phyloP scores from a whole-genome alignment of 805 yeast species.

The Kazachstania africana region DNA sequence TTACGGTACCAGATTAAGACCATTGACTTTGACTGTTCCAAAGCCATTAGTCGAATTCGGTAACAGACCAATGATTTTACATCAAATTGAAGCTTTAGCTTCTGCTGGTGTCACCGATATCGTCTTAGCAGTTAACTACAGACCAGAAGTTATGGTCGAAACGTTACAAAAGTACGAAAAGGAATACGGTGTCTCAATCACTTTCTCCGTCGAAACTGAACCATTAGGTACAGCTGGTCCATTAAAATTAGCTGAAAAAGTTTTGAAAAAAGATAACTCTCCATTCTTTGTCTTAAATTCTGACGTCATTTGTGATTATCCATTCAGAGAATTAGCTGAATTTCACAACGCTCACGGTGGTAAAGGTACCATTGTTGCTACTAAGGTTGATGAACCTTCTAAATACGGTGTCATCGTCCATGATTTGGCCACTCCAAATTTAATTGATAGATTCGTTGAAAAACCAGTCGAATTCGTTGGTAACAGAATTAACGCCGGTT shows the following conservation, averaged over 20 bases:
- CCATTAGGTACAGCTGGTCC: conserved; percentile 99
- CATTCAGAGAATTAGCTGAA: conserved; percentile 80
- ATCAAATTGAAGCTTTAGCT: conserved; percentile 96
- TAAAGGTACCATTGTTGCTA: conserved; percentile 96
- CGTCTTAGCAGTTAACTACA: conserved; percentile 96
- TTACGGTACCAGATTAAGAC: conserved; percentile 99
- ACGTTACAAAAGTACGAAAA: conserved; percentile 89
- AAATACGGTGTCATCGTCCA: conserved; percentile 99
- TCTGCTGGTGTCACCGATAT: conserved; percentile 98
- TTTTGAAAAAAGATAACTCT: conserved; percentile 84
- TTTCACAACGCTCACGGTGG: conserved; percentile 97
- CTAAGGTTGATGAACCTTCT: conserved; percentile 98
- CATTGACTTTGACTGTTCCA: conserved; percentile 87
- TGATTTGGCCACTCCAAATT: conserved; percentile 87
- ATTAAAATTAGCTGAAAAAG: conserved; percentile 87
- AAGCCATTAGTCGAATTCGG: conserved; percentile 97
- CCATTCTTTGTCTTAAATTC: conserved; percentile 98
- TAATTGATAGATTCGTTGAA: conserved; percentile 97
- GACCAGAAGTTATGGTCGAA: conserved; percentile 98
- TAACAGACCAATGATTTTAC: conserved; percentile 98
- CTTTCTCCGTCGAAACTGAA: conserved; percentile 97
- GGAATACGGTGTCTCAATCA: conserved; percentile 87
- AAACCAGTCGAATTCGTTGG: conserved; percentile 99
- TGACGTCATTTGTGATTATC: conserved; percentile 97
- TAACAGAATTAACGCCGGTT: conserved; percentile 99